Percentiles rank a stretch among this genome's conserved stretches.
Evolutionary conservation across 2,329 filamentous ascomycete genomes (phyloP).

Genomic region (Fusarium succisae): DNA sequence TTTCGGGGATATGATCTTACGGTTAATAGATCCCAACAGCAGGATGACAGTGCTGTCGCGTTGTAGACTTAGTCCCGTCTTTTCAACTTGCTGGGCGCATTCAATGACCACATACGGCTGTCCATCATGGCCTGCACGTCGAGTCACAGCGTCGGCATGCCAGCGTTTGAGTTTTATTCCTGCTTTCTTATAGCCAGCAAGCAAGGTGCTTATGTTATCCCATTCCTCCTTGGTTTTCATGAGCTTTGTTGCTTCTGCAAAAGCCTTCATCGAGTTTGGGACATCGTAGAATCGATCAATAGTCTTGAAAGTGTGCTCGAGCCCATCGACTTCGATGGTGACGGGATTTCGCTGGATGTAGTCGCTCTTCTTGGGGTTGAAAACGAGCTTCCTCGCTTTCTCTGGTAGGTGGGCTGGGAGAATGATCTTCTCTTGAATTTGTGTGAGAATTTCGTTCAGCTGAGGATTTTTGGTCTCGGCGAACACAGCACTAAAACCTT

Average conservation of each 20-base stretch:
- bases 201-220: conserved; percentile 60
- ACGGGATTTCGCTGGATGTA: conserved; percentile 64
- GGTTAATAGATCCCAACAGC: conserved; percentile 43
- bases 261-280: conserved; percentile 53
- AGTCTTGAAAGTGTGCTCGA: conserved; percentile 62
- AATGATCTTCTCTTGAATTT: conserved; percentile 67
- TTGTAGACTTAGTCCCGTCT: conserved; percentile 58
- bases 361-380: conserved; percentile 56
- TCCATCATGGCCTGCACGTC: conserved; percentile 52
- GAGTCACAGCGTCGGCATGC: conserved; percentile 53
- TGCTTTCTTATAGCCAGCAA: conserved; percentile 60
- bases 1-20: conserved; percentile 49
- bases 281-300: conserved; percentile 55
- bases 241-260: conserved; percentile 51
- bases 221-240: conserved; percentile 63
- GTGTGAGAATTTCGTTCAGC: conserved; percentile 62
- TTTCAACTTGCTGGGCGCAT: conserved; percentile 56
- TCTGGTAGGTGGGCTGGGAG: conserved; percentile 67
- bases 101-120: conserved; percentile 60
- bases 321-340: conserved; percentile 66
- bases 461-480: conserved; percentile 60
- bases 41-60: conserved; percentile 50
- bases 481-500: conserved; percentile 56
- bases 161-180: conserved; percentile 48
- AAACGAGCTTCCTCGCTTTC: conserved; percentile 64